Evolutionary conservation across 371 early-diverging fungal genomes (phyloP).

Genomic region (Batrachochytrium dendrobatidis): DNA sequence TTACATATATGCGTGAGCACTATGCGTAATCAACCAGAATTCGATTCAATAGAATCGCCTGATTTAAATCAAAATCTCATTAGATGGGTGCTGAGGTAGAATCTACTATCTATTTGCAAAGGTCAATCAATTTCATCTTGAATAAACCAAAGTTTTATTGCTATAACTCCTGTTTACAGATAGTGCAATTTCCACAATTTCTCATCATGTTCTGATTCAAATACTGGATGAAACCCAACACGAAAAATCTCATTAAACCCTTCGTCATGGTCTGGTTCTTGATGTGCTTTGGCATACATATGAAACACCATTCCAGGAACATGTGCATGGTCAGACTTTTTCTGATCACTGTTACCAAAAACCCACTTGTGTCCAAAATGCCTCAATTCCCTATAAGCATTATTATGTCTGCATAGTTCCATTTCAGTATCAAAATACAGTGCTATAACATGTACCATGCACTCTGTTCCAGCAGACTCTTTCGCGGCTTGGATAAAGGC

Average conservation of each 20-base stretch:
- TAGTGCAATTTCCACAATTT: constrained; percentile 44
- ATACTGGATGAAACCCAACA: constrained; percentile 55
- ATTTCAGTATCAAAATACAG: constrained; percentile 57
- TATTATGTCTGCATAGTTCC: constrained; percentile 70
- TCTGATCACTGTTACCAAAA: too few species aligned
- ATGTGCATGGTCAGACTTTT: too few species aligned
- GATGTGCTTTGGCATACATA: constrained; percentile 41
- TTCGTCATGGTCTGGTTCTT: constrained; percentile 45
- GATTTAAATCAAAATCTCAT: too few species aligned
- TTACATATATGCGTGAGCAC: constrained; percentile 50
- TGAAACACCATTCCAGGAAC: constrained; percentile 53
- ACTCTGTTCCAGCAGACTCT: too few species aligned
- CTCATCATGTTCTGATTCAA: constrained; percentile 38
- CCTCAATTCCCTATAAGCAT: constrained; percentile 54
- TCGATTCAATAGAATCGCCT: too few species aligned
- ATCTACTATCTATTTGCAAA: too few species aligned
- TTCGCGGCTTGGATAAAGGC: too few species aligned
- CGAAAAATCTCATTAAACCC: constrained; percentile 56
- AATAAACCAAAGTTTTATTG: too few species aligned
- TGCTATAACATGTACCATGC: background rate
- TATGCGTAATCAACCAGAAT: constrained; percentile 5
- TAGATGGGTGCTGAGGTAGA: too few species aligned
- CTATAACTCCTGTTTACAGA: too few species aligned
- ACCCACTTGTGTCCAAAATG: too few species aligned
- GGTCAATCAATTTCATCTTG: too few species aligned